A percentile compares a stretch with the other conserved stretches of the same genome.
Conservation (phyloP, 2,329 filamentous ascomycete species). For the Lasiodiplodia citricola region DNA sequence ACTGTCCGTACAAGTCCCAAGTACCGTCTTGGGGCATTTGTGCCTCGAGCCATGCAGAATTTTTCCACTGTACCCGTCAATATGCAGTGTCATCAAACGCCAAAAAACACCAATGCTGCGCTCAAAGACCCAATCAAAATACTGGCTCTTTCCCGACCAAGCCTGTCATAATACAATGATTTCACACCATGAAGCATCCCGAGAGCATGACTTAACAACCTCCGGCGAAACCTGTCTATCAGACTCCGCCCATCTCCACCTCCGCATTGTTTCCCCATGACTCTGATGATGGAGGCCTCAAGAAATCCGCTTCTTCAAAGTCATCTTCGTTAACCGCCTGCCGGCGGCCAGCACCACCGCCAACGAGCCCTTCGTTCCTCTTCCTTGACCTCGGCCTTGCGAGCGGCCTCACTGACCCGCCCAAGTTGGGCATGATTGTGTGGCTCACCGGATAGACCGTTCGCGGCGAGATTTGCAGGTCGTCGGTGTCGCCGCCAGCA, state of each 20-base stretch:
- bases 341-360: conserved; percentile 39
- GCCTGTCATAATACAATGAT: not conserved
- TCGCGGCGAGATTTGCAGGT: conserved; percentile 42
- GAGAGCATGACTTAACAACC: not conserved
- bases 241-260: conserved; percentile 43
- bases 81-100: not conserved
- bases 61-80: not conserved
- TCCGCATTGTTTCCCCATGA: conserved; percentile 35
- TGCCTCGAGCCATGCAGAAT: not conserved
- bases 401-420: conserved; percentile 32
- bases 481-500: conserved; percentile 35
- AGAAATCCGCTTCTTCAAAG: conserved; percentile 73
- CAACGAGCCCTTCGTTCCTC: conserved; percentile 37
- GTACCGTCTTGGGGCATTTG: too few species aligned
- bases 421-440: conserved; percentile 27
- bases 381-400: conserved; percentile 41
- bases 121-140: not conserved
- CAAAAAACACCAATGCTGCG: not conserved
- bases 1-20: too few species aligned
- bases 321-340: conserved; percentile 45
- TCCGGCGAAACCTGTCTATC: not conserved
- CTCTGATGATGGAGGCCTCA: conserved; percentile 38
- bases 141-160: not conserved
- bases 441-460: conserved; percentile 31
- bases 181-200: not conserved